Percentiles rank a stretch among this genome's conserved stretches.
Evolutionary conservation across 352 stramenopile genomes (phyloP).

Genomic region (Phytophthora uliginosa): DNA sequence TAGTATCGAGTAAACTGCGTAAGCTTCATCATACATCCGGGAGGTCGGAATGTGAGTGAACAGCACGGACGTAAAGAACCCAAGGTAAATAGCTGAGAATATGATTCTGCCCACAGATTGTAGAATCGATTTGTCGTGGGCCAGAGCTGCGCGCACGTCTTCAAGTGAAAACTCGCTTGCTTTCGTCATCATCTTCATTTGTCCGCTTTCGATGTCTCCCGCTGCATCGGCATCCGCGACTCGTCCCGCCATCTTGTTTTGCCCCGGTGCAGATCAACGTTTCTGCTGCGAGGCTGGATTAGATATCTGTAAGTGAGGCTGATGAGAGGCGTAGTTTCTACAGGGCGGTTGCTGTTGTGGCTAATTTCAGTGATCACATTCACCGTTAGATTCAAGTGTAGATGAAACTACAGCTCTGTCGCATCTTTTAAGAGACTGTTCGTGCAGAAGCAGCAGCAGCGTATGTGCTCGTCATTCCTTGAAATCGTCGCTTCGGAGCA

Average conservation of each 20-base stretch:
- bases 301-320: neutral
- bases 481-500: too few relatives aligned
- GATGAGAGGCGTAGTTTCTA: neutral
- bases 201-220: constrained; percentile 12
- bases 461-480: too few relatives aligned
- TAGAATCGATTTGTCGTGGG: constrained; percentile 49
- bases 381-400: too few relatives aligned
- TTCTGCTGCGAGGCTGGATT: neutral
- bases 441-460: too few relatives aligned
- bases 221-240: neutral
- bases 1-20: constrained; percentile 39
- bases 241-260: neutral
- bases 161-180: constrained; percentile 6
- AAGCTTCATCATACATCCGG: constrained; percentile 39
- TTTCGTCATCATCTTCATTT: neutral
- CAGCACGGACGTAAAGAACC: constrained; percentile 52
- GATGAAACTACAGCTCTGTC: too few relatives aligned
- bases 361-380: too few relatives aligned
- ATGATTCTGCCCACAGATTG: constrained; percentile 40
- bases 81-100: constrained; percentile 46
- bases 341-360: too few relatives aligned
- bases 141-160: constrained; percentile 25
- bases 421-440: too few relatives aligned
- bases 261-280: neutral
- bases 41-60: constrained; percentile 51